phyloP scores from a whole-genome alignment of 805 yeast species.

The Kodamaea neixiangensis region DNA sequence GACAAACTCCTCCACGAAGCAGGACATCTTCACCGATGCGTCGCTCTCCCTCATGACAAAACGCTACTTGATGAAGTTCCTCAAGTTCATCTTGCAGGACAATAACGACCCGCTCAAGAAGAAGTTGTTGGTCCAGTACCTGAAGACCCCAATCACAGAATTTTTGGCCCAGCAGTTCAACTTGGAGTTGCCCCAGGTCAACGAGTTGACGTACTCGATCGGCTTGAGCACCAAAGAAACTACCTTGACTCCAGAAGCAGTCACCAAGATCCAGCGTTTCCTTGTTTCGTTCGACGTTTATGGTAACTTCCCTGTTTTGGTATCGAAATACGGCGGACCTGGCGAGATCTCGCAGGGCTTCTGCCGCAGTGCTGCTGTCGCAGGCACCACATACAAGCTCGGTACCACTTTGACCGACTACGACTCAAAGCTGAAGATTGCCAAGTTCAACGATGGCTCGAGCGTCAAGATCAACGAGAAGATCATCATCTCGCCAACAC shows the following conservation, averaged over 20 bases:
- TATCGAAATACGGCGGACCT: slow-evolving; percentile 92
- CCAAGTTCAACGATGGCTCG: slow-evolving; percentile 75
- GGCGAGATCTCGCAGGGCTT: slow-evolving; percentile 97
- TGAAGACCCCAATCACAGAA: slow-evolving; percentile 54
- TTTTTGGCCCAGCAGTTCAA: slow-evolving; percentile 69
- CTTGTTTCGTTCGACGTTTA: slow-evolving; percentile 84
- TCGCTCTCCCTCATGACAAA: slow-evolving; percentile 72
- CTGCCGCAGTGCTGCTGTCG: slow-evolving; percentile 97
- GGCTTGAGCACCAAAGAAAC: slow-evolving; percentile 70
- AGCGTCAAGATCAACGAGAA: slow-evolving; percentile 75
- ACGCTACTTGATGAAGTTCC: slow-evolving; percentile 85
- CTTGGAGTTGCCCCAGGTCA: slow-evolving; percentile 70
- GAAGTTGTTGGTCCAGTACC: slow-evolving; percentile 57
- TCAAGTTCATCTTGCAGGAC: slow-evolving; percentile 72
- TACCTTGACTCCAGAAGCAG: slow-evolving; percentile 70
- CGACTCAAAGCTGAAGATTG: slow-evolving; percentile 67
- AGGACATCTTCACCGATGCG: slow-evolving; percentile 91
- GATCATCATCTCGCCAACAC: slow-evolving; percentile 75
- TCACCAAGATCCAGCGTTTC: slow-evolving; percentile 81
- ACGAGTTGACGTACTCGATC: slow-evolving; percentile 82
- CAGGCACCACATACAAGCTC: slow-evolving; percentile 90
- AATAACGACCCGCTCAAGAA: slow-evolving; percentile 61
- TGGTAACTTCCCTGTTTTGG: slow-evolving; percentile 91
- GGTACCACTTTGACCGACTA: slow-evolving; percentile 64
- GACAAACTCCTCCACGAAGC: slow-evolving; percentile 69